Evolutionary conservation across 768 basidiomycete genomes (phyloP), one percentile per base, ranked within the genome.

Genomic region (Daedaleopsis sinensis): DNA sequence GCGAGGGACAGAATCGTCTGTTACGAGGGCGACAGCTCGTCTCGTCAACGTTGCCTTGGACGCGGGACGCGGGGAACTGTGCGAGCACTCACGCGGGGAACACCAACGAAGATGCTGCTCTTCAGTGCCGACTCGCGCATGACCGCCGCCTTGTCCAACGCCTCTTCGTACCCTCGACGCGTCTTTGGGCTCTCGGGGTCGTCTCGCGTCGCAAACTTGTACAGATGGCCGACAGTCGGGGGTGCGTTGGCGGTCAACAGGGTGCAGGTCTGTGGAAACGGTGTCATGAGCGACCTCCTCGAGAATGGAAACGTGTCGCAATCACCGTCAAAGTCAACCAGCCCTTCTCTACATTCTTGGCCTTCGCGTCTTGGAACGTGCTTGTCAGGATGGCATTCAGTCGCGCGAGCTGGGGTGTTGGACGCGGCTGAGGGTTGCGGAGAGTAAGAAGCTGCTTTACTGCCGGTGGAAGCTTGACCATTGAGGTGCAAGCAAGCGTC

Each of bases 91-190:
- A 92, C 91, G 73, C 90, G 82, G 67, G 93, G 91, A 57, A 94
- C 91, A 48, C 93, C 92, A 57, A 93, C 85, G 71, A 96, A 95
- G 68, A 94, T 90, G 70, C 86, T 84, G 71, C 92, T 93, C 78
- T 96, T 96, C 72, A 96, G 71, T 35, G 91, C 91, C 35, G 91
- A 85, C 78, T 96, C 94, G 48, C 94, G 83, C 85, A 96, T 94
- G 65, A 93, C 73, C 65, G 92, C 90, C 64, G 91, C 91, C 71
- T 82, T 88, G 74, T 84, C 83, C 60, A 90, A 80, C 53, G 87
- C 86, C 61, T 82, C 84, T 61, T 81, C 72, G 56, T 86, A 64
- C 62, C 74, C 73, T 58, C 71, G 80, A 70, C 77, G 77, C 64
- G 83, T 76, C 61, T 66, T 69, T 47, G 72, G 72, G 64, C 77